Evolutionary conservation across 805 yeast genomes (phyloP).

Genomic region (Wickerhamiella galacta): DNA sequence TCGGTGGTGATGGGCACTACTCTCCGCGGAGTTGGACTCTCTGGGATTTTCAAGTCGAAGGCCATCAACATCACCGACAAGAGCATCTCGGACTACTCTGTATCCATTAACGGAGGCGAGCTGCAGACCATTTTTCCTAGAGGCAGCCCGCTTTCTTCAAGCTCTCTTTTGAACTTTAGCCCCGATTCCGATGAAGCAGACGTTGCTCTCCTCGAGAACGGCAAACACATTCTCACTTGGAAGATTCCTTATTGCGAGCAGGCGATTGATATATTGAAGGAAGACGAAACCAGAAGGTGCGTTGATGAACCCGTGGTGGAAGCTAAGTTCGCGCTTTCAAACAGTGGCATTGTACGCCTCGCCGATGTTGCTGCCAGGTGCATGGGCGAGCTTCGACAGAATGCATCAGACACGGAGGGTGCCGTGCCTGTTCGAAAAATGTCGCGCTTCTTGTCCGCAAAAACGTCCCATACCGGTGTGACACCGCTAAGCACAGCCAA

Average conservation of each 20-base stretch:
- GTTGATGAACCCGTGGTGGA: constrained; percentile 7
- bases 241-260: constrained; percentile 14
- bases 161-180: constrained; percentile 17
- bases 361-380: constrained; percentile 11
- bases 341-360: constrained; percentile 11
- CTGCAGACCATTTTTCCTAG: constrained; percentile 7
- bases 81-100: constrained; percentile 30
- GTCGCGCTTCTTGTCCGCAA: constrained; percentile 10
- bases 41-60: constrained; percentile 49
- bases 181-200: constrained; percentile 17
- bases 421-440: constrained; percentile 1
- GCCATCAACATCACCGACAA: constrained; percentile 44
- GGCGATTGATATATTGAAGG: constrained; percentile 16
- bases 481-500: constrained; percentile 34
- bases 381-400: background rate
- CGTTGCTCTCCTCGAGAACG: constrained; percentile 27
- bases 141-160: constrained; percentile 20
- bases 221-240: constrained; percentile 20
- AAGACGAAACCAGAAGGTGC: constrained; percentile 12
- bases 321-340: constrained; percentile 10
- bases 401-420: background rate
- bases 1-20: constrained; percentile 83
- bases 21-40: constrained; percentile 59
- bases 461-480: constrained; percentile 26
- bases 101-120: constrained; percentile 33